phyloP scores from a whole-genome alignment of 257 asterid genomes.

The Paraleonurus japonicus region DNA sequence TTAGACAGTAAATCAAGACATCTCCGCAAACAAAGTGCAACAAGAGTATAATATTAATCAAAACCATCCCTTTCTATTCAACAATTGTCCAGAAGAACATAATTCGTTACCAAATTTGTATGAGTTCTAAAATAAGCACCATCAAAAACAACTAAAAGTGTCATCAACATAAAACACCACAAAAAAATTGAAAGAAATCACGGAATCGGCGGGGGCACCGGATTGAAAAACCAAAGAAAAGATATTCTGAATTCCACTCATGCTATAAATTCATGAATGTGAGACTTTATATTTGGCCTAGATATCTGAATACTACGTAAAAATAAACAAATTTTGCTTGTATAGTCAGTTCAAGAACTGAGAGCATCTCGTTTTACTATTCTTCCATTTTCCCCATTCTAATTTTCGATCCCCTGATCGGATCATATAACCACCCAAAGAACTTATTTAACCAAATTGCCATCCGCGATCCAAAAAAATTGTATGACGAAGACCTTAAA shows the following conservation, averaged over 20 bases:
- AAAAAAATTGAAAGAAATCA: neutral
- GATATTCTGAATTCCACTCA: neutral
- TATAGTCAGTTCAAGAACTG: neutral
- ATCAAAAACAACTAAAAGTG: neutral
- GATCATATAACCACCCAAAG: conserved; percentile 6
- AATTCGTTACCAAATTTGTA: neutral
- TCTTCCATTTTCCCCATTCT: neutral
- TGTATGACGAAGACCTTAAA: neutral
- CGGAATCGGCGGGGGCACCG: neutral
- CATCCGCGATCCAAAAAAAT: neutral
- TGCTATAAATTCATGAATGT: neutral
- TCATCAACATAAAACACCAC: neutral
- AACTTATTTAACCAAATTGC: neutral
- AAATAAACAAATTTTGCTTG: neutral
- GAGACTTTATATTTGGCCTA: neutral
- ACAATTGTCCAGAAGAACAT: neutral
- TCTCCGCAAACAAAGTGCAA: neutral
- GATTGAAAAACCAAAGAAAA: neutral
- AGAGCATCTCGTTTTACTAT: neutral
- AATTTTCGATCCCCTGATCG: neutral
- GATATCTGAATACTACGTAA: neutral
- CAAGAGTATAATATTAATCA: neutral
- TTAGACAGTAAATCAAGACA: neutral
- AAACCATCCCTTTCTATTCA: neutral
- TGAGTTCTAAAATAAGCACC: neutral